Percentiles rank a stretch among this genome's conserved stretches.
Evolutionary conservation across 176 grass and related monocot genomes (phyloP).

Genomic region (Oryza nivara): DNA sequence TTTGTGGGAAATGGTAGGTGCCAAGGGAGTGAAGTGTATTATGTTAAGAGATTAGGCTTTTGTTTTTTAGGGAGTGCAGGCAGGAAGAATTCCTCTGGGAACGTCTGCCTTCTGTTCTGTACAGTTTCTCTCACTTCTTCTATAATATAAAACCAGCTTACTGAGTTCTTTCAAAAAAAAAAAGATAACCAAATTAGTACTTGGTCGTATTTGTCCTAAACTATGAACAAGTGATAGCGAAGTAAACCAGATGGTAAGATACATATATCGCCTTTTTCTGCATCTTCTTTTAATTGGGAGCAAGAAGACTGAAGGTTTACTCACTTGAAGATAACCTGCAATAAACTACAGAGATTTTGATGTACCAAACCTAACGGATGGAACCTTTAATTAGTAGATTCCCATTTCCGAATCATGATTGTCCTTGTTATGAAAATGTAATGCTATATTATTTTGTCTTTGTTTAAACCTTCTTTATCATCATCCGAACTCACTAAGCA

Average conservation of each 20-base stretch:
- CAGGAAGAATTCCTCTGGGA: too few relatives aligned
- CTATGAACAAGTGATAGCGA: neutral
- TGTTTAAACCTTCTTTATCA: conserved; percentile 27
- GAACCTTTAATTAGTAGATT: conserved; percentile 36
- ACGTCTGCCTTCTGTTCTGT: too few relatives aligned
- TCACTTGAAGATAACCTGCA: neutral
- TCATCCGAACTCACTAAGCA: conserved; percentile 34
- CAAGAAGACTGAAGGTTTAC: neutral
- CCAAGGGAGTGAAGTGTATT: too few relatives aligned
- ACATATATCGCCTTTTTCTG: neutral
- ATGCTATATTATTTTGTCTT: conserved; percentile 35
- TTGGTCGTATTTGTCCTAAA: neutral
- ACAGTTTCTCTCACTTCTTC: too few relatives aligned
- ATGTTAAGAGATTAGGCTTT: too few relatives aligned
- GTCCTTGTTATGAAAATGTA: neutral
- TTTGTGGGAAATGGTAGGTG: too few relatives aligned
- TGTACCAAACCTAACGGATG: conserved; percentile 14
- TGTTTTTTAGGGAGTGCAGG: too few relatives aligned
- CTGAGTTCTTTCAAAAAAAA: too few relatives aligned
- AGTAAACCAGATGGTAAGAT: neutral
- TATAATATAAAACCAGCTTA: too few relatives aligned
- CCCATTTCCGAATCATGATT: conserved; percentile 45
- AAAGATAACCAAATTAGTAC: neutral
- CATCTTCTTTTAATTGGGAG: neutral
- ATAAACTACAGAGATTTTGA: neutral